Percentiles rank a stretch among this genome's conserved stretches.
Conservation (phyloP, 83 land plant species). For the Picea abies region DNA sequence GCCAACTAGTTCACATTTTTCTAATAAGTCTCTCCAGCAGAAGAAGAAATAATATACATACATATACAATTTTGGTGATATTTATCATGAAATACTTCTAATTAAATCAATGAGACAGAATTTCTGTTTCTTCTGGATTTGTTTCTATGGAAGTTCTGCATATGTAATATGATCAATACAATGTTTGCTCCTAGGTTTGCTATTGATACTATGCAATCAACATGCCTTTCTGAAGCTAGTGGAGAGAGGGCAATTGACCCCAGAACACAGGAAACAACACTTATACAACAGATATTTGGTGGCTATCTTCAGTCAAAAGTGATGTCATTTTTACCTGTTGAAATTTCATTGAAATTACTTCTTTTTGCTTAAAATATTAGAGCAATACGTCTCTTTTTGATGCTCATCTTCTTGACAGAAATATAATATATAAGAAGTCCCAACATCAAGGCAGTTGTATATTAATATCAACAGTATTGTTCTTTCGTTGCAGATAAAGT, state of each 20-base stretch:
- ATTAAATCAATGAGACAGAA: too few species aligned
- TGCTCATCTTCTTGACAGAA: not conserved
- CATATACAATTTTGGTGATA: too few species aligned
- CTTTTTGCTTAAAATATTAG: not conserved
- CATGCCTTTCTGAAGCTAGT: constrained; percentile 56
- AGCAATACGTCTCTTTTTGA: not conserved
- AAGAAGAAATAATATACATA: too few species aligned
- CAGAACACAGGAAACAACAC: constrained; percentile 49
- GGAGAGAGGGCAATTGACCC: constrained; percentile 17
- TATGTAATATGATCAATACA: constrained; percentile 13
- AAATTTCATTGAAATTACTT: not conserved
- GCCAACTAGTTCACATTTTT: not conserved
- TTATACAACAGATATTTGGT: constrained; percentile 63
- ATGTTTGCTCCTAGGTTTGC: constrained; percentile 47
- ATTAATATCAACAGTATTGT: not conserved
- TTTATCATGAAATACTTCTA: too few species aligned
- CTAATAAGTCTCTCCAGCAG: not conserved
- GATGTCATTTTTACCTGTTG: not conserved
- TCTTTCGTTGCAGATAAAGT: constrained; percentile 26
- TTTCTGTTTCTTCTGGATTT: too few species aligned
- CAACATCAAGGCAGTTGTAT: not conserved
- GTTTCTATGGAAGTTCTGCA: not conserved
- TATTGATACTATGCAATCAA: constrained; percentile 77
- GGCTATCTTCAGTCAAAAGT: constrained; percentile 71
- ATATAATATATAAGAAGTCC: not conserved